Base-by-base conservation (phyloP, 208 protist genomes). In the Trypanosoma cruzi region DNA sequence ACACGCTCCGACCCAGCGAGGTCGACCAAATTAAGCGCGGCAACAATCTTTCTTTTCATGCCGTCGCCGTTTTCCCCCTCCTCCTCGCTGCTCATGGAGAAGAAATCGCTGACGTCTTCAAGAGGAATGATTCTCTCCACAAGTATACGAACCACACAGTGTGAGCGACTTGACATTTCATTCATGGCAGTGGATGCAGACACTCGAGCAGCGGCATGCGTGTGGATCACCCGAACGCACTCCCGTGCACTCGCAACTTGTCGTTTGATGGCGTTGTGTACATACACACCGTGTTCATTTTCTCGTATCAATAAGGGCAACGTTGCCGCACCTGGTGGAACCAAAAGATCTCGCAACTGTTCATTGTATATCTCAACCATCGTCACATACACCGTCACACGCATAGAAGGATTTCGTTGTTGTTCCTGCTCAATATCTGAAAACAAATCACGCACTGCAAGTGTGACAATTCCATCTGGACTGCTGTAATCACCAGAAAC, bases 131-230 rank as follows among this genome's bases (percentile, higher is more conserved):
- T 72, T 26, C 79, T 79, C 79, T 99, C 93, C 48, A 98, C 87
- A 24, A 92, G 77, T 32, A 99, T 79, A 24, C 89, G 72, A 40
- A 99, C 96, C 42, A 99, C 94, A 61, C 97, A 98, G 77, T 99
- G 98, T 4, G 97, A 98, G 28, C 98, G 89, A 52, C 85, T 96
- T 42, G 92, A 98, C 29, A 85, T 69, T 22, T 97, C 89, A 78
- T 99, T 99, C 93, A 98, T 98, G 37, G 87, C 73, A 32, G 97
- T 99, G 29, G 79, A 69, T 0, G 89, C 96, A 18, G 82, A 81
- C 24, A 88, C 77, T 16, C 90, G 78, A 10, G 66, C 60, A 1
- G 74, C 80, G 2, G 81, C 83, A 29, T 82, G 77, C 13, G 52
- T 57, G 60, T 90, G 69, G 62, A 97, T 94, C 49, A 82, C 22